Percentiles rank a stretch among this genome's conserved stretches.
These are phyloP conservation scores for Pseudogymnoascus sp. DNA, from an alignment of 2,329 filamentous ascomycete genomes.

Conservation along the genomic window DNA sequence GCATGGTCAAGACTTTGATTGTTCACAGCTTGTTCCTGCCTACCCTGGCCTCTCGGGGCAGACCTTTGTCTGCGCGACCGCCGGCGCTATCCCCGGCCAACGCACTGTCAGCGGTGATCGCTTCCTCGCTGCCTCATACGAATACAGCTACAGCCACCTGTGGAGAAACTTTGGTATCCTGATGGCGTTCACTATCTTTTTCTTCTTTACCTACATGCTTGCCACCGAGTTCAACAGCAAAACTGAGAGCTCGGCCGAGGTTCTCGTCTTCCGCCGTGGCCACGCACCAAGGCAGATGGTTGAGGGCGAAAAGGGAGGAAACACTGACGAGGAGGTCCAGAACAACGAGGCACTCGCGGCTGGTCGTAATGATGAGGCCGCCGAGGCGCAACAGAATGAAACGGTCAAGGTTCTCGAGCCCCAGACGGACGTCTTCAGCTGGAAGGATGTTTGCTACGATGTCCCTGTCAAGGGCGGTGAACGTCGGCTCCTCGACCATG, in stretches of 20 bases:
- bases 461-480: conserved; percentile 62
- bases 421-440: conserved; percentile 28
- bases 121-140: conserved; percentile 48
- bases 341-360: conserved; percentile 22
- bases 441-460: conserved; percentile 56
- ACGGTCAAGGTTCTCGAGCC: conserved; percentile 23
- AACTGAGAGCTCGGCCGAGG: conserved; percentile 69
- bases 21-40: conserved; percentile 21
- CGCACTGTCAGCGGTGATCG: conserved; percentile 46
- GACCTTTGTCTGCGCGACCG: conserved; percentile 49
- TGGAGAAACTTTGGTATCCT: conserved; percentile 67
- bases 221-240: conserved; percentile 56
- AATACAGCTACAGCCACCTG: conserved; percentile 49
- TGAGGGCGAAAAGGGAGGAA: conserved; percentile 13
- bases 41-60: conserved; percentile 12
- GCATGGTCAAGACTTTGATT: conserved; percentile 12
- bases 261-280: conserved; percentile 67
- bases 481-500: conserved; percentile 59
- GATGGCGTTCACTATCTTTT: conserved; percentile 55
- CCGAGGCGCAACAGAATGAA: conserved; percentile 19
- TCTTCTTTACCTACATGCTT: conserved; percentile 55
- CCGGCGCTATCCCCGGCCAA: conserved; percentile 48
- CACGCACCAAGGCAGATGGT: conserved; percentile 41
- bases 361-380: neutral
- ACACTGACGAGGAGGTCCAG: conserved; percentile 26